A percentile compares a stretch with the other conserved stretches of the same genome.
Conservation (phyloP, 78 protist genomes). For the Capsaspora owczarzaki region DNA sequence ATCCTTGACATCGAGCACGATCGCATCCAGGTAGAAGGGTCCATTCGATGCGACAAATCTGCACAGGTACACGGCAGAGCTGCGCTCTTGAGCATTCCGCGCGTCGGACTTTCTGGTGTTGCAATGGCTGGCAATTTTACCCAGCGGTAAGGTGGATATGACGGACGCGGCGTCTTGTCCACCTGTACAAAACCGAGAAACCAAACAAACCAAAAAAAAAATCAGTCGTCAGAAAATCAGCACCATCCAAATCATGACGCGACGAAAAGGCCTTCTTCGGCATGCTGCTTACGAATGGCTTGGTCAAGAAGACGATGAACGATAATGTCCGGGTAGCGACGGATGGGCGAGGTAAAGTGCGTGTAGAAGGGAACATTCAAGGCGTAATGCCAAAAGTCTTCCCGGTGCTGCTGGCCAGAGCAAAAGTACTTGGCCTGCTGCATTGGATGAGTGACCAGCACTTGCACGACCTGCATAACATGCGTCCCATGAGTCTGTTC, state of each 20-base stretch:
- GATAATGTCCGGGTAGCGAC: conserved; percentile 83
- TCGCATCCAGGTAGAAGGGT: not conserved
- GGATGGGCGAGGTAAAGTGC: conserved; percentile 98
- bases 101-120: conserved; percentile 49
- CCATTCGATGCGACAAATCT: not conserved
- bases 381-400: conserved; percentile 71
- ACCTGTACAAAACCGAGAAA: not conserved
- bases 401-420: conserved; percentile 10
- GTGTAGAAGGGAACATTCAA: conserved; percentile 82
- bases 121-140: conserved; percentile 31
- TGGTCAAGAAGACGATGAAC: conserved; percentile 80
- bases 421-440: conserved; percentile 63
- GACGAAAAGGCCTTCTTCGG: not conserved
- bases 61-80: conserved; percentile 42
- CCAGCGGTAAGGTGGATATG: not conserved
- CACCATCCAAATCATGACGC: too few relatives aligned
- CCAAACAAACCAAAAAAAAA: not conserved
- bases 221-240: not conserved
- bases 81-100: conserved; percentile 56
- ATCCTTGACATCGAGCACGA: not conserved
- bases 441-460: conserved; percentile 63
- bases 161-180: not conserved
- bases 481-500: not conserved
- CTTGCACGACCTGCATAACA: conserved; percentile 6
- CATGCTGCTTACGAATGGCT: not conserved